Evolutionary conservation across 2,329 filamentous ascomycete genomes (phyloP), one percentile per base, ranked within the genome.

Genomic region (Fusarium clavum): DNA sequence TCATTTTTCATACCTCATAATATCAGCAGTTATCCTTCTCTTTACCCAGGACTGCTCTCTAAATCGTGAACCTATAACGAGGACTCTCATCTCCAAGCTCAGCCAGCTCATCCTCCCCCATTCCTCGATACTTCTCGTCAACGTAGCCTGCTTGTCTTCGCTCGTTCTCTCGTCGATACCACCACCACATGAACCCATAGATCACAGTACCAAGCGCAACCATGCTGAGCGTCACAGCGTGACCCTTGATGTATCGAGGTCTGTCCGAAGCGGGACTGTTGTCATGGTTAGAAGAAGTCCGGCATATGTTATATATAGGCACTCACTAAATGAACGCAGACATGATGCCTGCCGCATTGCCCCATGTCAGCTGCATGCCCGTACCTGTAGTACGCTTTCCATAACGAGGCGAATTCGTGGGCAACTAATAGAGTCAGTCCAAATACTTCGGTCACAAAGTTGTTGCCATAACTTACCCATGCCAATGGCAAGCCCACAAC

Each of bases 341-440:
- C 89, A 93, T 91, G 69, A 94, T 91, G 4, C 92, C 92, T 13
- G 89, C 86, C 18, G 85, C 83, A 69, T 94, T 94, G 4, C 91
- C 91, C 55, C 90, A 85, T 0, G 88, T 92, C 38, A 94, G 81
- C 76, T 94, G 91, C 76, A 94, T 76, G 0, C 90, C 92, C 2
- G 88, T 92, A 0, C 90, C 91, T 0, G 90, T 91, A 0, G 91
- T 91, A 32, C 92, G 84, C 78, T 94, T 94, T 12, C 91, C 92
- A 70, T 94, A 94, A 10, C 92, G 84, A 2, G 92, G 92, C 18
- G 87, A 85, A 64, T 94, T 94, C 20, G 86, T 89, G 1, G 91
- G 86, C 41, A 91, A 72, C 80, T 81, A 32, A 16, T 14, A 16
- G 48, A 20, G 22, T 20, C 9, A 57, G 51, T 63, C 61, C 46